Evolutionary conservation across 345 rosid species (phyloP).

Genomic region (Populus davidiana): DNA sequence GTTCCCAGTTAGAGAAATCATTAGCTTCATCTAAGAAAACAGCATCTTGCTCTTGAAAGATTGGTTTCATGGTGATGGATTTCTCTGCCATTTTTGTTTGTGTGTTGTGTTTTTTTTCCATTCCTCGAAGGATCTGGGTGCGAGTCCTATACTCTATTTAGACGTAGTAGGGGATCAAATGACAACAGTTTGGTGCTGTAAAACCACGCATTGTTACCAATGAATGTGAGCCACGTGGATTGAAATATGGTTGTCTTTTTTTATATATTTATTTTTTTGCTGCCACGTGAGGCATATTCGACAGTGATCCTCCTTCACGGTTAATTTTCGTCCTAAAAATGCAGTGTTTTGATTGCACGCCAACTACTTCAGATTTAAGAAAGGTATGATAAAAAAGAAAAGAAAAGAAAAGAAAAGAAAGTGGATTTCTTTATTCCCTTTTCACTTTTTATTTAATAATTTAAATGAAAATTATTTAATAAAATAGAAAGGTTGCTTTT

Average conservation of each 20-base stretch:
- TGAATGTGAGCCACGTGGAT: background rate
- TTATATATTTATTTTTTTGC: no score
- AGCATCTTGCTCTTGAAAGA: background rate
- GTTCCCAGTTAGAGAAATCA: conserved; percentile 40
- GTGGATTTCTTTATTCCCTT: background rate
- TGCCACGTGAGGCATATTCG: background rate
- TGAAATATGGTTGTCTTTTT: background rate
- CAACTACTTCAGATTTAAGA: background rate
- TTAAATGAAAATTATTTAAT: no score
- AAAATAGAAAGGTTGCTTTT: background rate
- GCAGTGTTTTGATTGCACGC: background rate
- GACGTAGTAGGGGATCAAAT: background rate
- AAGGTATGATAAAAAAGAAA: background rate
- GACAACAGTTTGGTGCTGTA: background rate
- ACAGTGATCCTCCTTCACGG: background rate
- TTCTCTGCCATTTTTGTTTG: background rate
- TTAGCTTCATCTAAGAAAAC: conserved; percentile 12
- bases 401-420: no score
- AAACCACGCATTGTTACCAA: background rate
- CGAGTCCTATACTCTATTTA: background rate
- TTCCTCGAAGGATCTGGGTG: background rate
- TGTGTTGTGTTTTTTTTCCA: background rate
- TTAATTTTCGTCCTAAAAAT: no score
- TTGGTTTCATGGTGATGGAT: background rate
- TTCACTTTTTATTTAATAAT: background rate